Base-by-base conservation (phyloP, 2,329 filamentous ascomycete genomes). In the Xylariales sp. region DNA sequence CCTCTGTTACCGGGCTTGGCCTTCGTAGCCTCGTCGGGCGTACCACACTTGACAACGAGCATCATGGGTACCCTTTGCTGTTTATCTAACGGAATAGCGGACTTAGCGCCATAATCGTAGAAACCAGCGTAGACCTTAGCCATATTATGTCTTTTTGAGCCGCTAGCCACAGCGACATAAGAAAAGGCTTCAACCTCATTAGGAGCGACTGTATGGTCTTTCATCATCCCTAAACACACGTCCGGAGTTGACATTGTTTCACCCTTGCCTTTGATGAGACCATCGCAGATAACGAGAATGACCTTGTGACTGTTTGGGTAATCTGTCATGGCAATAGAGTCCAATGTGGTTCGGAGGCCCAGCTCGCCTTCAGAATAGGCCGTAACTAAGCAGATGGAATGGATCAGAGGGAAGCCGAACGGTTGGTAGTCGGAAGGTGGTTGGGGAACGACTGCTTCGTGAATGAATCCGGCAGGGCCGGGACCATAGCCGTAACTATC, bases 221-320 rank as follows among this genome's bases (percentile, higher is more conserved):
- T 96, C 90, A 99, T 93, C 96, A 99, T 99, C 75, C 89, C 86
- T 64, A 99, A 83, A 72, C 92, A 91, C 73, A 97, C 93, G 12
- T 99, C 96, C 0, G 96, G 96, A 0, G 96, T 99, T 3, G 94
- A 92, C 75, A 92, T 83, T 8, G 86, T 83, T 81, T 99, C 96
- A 56, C 97, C 96, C 76, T 97, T 89, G 73, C 97, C 97, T 83
- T 97, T 97, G 84, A 99, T 97, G 77, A 98, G 88, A 81, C 96
- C 96, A 79, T 99, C 96, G 81, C 96, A 99, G 75, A 99, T 93
- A 75, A 97, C 93, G 68, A 99, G 86, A 74, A 99, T 96, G 34
- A 94, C 89, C 82, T 99, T 99, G 86, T 99, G 97, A 80, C 95
- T 98, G 86, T 99, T 99, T 57, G 96, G 96, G 75, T 99, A 99